Evolutionary conservation across 306 rosid genomes (phyloP).

Genomic region (Abrus precatorius): DNA sequence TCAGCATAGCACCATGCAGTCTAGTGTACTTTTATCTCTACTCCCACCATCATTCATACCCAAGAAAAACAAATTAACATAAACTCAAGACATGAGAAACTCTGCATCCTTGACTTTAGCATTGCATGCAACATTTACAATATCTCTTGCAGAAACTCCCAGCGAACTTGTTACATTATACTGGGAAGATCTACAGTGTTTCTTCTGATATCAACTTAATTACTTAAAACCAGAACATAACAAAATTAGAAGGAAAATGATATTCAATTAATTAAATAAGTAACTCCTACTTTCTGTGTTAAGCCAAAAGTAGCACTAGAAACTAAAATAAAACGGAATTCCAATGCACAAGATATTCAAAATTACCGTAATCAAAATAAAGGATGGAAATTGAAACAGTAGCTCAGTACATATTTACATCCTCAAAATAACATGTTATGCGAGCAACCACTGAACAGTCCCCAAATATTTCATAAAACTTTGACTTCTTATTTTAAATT

Average conservation of each 20-base stretch:
- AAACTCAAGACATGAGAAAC: slow-evolving; percentile 12
- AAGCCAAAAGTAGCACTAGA: slow-evolving; percentile 18
- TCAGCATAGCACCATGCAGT: not conserved
- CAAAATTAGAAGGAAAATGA: slow-evolving; percentile 18
- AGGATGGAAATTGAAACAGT: slow-evolving; percentile 1
- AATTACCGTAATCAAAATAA: slow-evolving; percentile 26
- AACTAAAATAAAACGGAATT: not conserved
- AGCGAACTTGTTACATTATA: slow-evolving; percentile 10
- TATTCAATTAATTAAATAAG: slow-evolving; percentile 3
- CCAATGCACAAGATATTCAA: slow-evolving; percentile 35
- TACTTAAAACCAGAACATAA: slow-evolving; percentile 5
- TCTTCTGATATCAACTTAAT: not conserved
- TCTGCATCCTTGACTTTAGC: slow-evolving; percentile 6
- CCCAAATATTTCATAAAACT: slow-evolving; percentile 8
- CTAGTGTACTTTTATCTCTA: not conserved
- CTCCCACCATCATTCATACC: not conserved
- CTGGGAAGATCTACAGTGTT: not conserved
- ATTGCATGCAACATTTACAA: slow-evolving; percentile 20
- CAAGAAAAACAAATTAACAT: not conserved
- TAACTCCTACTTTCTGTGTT: slow-evolving; percentile 31
- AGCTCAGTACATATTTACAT: not conserved
- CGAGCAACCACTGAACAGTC: not conserved
- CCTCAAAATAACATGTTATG: not conserved
- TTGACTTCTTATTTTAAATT: too few species aligned
- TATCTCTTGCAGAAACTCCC: slow-evolving; percentile 28